Evolutionary conservation across 257 asterid species (phyloP), one percentile per base, ranked within the genome.

Genomic region (Asclepias syriaca): DNA sequence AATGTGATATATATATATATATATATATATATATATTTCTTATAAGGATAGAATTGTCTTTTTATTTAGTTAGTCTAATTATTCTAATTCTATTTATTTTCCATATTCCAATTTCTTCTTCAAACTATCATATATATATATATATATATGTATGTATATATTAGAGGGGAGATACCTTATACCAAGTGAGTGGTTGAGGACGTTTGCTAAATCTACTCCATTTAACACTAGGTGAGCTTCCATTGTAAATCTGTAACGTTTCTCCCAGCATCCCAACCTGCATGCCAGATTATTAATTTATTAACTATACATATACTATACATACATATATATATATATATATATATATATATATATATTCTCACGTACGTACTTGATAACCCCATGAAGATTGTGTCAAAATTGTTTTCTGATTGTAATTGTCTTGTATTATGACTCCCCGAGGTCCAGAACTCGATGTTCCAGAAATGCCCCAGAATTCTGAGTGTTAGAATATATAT

Each of bases 391-490:
- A 50, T 68, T 59, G 66, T 50, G 90, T 78, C 64, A 91, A 74
- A 58, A 78, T 55, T 49, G 58, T 69, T 49, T 45, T 72, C 19
- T 75, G 55, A 57, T 40, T 40, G 46, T 40, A 9, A 40, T 71
- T 71, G 64, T 81, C 77, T 74, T 79, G 83, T 58, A 87, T 80
- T 68, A 74, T 80, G 66, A 82, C 95, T 13, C 22, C 66, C 65
- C 85, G 79, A 40, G 46, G 46, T 40, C 46, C 46, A 6, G 46
- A 40, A 40, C 46, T 40, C 46, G 46, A 19, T 68, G 86, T 88
- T 91, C 97, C 82, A 91, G 81, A 81, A 32, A 74, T 65, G 98
- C 82, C 54, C 97, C 98, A 13, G 97, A 89, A 81, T 93, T 89
- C 98, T 91, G 27, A 24, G 27, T 24, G 27, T 24, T 24, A 24